Evolutionary conservation across 2,329 filamentous ascomycete species (phyloP), one percentile per base, ranked within the genome.

Genomic region (Penicillium aurantiogriseum): DNA sequence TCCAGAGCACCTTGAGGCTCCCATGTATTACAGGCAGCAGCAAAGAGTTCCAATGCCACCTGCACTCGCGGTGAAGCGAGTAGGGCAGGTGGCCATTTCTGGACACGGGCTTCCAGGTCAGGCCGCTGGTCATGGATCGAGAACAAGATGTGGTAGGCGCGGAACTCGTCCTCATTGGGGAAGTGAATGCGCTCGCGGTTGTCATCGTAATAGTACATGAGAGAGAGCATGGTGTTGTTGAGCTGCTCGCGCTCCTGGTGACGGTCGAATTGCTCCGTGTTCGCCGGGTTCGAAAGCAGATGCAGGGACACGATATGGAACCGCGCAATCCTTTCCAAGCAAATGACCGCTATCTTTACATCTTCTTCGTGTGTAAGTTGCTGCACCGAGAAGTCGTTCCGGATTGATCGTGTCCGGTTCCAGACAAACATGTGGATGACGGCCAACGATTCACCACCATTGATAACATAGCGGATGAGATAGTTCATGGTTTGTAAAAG

Each of bases 331-430:
- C 83, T 78, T 68, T 88, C 85, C 48, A 84, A 80, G 63, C 84
- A 87, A 23, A 82, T 81, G 7, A 88, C 81, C 5, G 84, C 82
- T 21, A 82, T 78, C 46, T 75, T 72, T 36, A 87, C 78, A 66
- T 87, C 81, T n/a, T 78, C 74, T n/a, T 75, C 70, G 59, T 81
- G 82, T 8, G 80, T 81, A 56, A 86, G 73, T 65, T 84, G 81
- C 68, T 87, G 84, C 21, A 87, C 85, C 2, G 83, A 84, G 50
- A 87, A 84, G 67, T 88, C 85, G 65, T 87, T 88, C 40, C 85
- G 81, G 57, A 88, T 82, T 5, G 83, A 85, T 46, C 85, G 79
- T 35, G 85, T 87, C 19, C 85, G 80, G 67, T 88, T 85, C 85
- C 85, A 88, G 27, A 88, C 79, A 69, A 87, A 88, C 59, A 82